Percentiles rank a stretch among this genome's conserved stretches.
These are phyloP conservation scores for Echium plantagineum DNA, from an alignment of 257 asterid species.

Conservation along the genomic window DNA sequence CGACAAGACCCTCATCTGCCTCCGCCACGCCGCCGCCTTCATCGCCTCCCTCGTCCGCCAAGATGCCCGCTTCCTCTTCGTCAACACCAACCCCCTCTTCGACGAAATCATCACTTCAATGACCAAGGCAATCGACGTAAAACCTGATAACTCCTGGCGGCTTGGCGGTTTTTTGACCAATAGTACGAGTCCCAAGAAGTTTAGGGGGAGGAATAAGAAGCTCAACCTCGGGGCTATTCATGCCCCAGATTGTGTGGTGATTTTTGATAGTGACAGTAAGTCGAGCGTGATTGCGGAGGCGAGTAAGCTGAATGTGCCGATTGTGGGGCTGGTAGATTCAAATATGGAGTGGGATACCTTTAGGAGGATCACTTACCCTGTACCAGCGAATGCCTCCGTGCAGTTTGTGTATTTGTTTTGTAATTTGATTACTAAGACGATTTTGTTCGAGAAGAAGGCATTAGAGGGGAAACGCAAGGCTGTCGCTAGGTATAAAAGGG, in stretches of 20 bases:
- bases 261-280: constrained; percentile 78
- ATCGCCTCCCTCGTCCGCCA: constrained; percentile 61
- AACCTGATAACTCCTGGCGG: constrained; percentile 80
- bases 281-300: constrained; percentile 81
- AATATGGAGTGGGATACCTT: constrained; percentile 78
- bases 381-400: constrained; percentile 81
- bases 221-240: constrained; percentile 48
- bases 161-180: constrained; percentile 90
- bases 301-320: constrained; percentile 63
- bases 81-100: constrained; percentile 67
- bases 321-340: constrained; percentile 86
- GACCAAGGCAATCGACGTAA: constrained; percentile 49
- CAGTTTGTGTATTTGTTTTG: constrained; percentile 90
- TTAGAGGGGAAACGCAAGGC: no score
- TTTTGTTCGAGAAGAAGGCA: constrained; percentile 58
- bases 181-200: constrained; percentile 73
- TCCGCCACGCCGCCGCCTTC: constrained; percentile 83
- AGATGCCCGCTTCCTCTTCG: constrained; percentile 70
- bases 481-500: no score
- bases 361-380: constrained; percentile 71
- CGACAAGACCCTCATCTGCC: constrained; percentile 80
- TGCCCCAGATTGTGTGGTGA: constrained; percentile 83
- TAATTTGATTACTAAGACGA: constrained; percentile 87
- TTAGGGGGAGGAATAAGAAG: constrained; percentile 77
- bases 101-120: constrained; percentile 70